Base-by-base conservation (phyloP, 805 yeast species). In the Suhomyces faveliae region DNA sequence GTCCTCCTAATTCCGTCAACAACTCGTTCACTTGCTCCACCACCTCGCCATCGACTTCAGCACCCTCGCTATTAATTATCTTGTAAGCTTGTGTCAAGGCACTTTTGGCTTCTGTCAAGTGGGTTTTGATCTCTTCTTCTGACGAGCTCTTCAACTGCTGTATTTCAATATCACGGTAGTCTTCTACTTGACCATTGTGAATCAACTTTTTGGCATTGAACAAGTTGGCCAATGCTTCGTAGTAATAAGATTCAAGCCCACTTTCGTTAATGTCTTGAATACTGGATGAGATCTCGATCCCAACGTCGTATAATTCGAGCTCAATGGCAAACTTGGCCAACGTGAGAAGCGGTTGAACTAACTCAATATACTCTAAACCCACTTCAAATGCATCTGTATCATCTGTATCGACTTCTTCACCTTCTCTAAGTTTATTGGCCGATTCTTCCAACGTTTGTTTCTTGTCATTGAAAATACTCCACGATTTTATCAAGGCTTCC, bases 221-320 rank as follows among this genome's bases (percentile, higher is more conserved):
- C 52, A 81, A 63, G 59, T 84, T 76, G 0, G 94, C 82, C 58
- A 91, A 80, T 0, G 94, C 95, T 60, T 89, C 95, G 53, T 90
- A 70, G 63, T 94, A 94, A 60, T 79, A 86, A 35, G 85, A 77
- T 59, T 94, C 98, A 48, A 89, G 73, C 51, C 89, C 81, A 57
- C 83, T 85, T 57, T 92, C 97, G 67, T 92, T 90, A 40, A 92
- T 79, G 51, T 87, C 92, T 57, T 85, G 84, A 13, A 85, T 74
- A 21, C 77, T 76, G 13, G 77, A 68, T 10, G 89, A 75, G n/a
- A 89, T 82, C n/a, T 78, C 76, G 3, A 80, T 70, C 3, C 87
- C 87, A 13, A 76, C 58, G 33, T 87, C 96, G 59, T 81, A 83
- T 53, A 80, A 64, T 17, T 84, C 92, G 60, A 88, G 70, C 66